A percentile compares a stretch with the other conserved stretches of the same genome.
Evolutionary conservation across 495 filamentous ascomycete genomes (phyloP).

Genomic region (Sphaerosporella brunnea): DNA sequence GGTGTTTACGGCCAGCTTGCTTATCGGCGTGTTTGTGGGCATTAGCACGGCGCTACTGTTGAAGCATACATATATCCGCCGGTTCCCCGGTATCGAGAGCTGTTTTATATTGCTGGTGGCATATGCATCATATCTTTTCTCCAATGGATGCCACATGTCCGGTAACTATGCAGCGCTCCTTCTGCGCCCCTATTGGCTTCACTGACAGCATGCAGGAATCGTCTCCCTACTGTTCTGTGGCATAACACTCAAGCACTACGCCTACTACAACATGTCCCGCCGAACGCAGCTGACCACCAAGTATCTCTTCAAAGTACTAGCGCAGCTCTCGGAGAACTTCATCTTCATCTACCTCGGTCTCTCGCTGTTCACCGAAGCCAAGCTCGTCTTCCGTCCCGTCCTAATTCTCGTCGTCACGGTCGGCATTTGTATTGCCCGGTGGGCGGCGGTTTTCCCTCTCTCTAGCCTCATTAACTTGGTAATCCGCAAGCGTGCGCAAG

Average conservation of each 20-base stretch:
- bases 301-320: conserved; percentile 86
- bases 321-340: conserved; percentile 94
- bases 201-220: conserved; percentile 54
- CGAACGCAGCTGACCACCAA: conserved; percentile 95
- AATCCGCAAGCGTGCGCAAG: conserved; percentile 70
- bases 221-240: conserved; percentile 94
- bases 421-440: conserved; percentile 80
- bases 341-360: conserved; percentile 98
- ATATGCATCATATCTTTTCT: conserved; percentile 93
- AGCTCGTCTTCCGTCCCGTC: conserved; percentile 81
- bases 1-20: conserved; percentile 85
- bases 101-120: conserved; percentile 84
- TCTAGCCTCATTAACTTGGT: conserved; percentile 85
- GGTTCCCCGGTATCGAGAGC: conserved; percentile 91
- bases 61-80: conserved; percentile 81
- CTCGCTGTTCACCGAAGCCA: conserved; percentile 75
- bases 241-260: conserved; percentile 95
- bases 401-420: conserved; percentile 83
- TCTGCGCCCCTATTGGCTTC: not conserved
- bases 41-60: conserved; percentile 70
- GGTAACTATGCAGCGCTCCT: conserved; percentile 37
- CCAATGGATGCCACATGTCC: conserved; percentile 83
- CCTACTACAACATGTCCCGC: conserved; percentile 99
- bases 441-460: conserved; percentile 84
- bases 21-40: conserved; percentile 74